Base-by-base conservation (phyloP, 495 filamentous ascomycete genomes). In the Daldinia decipiens region DNA sequence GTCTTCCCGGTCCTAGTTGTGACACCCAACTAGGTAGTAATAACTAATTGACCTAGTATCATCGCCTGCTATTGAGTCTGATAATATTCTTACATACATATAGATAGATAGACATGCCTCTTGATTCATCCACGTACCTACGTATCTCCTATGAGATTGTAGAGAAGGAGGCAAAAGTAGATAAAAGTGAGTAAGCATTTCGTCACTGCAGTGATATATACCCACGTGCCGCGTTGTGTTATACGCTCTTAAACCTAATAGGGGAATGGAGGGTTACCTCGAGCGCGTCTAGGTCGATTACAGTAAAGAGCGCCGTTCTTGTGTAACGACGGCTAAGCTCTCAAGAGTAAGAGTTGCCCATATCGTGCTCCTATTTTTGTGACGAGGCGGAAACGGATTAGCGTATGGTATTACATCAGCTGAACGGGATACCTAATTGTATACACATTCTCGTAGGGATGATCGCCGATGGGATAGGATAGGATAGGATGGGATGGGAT, bases 351-450 rank as follows among this genome's bases (percentile, higher is more conserved):
- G 87, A 88, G 77, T 95, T 95, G 51, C 92, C 92, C 77, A 94
- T 82, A 67, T 93, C 90, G 77, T 95, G 92, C 77, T 95, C 92
- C 91, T 94, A 68, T 65, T 65, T 36, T 36, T 13, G 12, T 36
- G 34, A 36, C 34, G 8, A 47, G 24, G 1, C 43, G 6, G 9
- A 24, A 47, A 24, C 17, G 43, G 43, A 19, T 47, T 47, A 47
- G 43, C 17, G 43, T 47, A 47, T 21, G 19, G 21, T 47, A 47
- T 47, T 47, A 24, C 24, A 19, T 47, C 43, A 47, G 43, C 43
- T 47, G 43, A 47, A 47, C 43, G 19, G 43, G 17, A 47, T 47
- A n/a, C n/a, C n/a, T n/a, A 47, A 11, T 47, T 24, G 43, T 47
- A 24, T 47, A 47, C 19, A 47, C 43, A 2, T 47, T 24, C 24